Conservation (phyloP, 805 yeast genomes). For the Sugiyamaella lignohabitans region DNA sequence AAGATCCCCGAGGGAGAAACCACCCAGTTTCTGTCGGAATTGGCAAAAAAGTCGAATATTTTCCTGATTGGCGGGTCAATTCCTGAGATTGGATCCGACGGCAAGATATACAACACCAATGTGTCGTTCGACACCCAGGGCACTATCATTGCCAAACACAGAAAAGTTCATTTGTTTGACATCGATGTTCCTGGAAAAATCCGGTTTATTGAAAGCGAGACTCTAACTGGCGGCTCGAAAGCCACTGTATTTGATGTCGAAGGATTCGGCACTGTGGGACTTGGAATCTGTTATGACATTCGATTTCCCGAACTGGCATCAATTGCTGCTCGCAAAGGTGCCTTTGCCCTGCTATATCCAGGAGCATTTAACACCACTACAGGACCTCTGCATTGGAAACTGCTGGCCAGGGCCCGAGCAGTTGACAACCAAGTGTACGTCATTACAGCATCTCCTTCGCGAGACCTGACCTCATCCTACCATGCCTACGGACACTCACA, state of each 20-base stretch:
- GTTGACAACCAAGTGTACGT: conserved; percentile 84
- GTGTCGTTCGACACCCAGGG: conserved; percentile 69
- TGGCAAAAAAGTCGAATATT: conserved; percentile 61
- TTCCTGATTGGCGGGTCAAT: conserved; percentile 85
- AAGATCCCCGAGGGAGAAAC: conserved; percentile 65
- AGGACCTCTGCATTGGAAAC: conserved; percentile 87
- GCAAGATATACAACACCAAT: conserved; percentile 64
- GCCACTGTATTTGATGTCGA: conserved; percentile 70
- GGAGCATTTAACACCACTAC: conserved; percentile 91
- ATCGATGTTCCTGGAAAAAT: conserved; percentile 89
- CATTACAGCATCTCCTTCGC: conserved; percentile 83
- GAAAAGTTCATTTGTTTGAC: conserved; percentile 88
- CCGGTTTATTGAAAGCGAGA: conserved; percentile 73
- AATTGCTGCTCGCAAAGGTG: conserved; percentile 61
- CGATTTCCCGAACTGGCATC: conserved; percentile 84
- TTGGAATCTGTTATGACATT: conserved; percentile 87
- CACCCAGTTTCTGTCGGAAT: conserved; percentile 49
- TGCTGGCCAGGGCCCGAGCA: conserved; percentile 77
- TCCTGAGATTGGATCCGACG: conserved; percentile 64
- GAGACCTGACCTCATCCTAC: conserved; percentile 74
- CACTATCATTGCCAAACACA: conserved; percentile 73
- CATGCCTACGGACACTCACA: conserved; percentile 86
- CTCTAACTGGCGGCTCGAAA: conserved; percentile 71
- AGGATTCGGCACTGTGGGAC: conserved; percentile 65
- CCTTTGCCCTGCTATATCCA: conserved; percentile 77